Conservation (phyloP, 108 stramenopile genomes). For the Licmophora abbreviata region DNA sequence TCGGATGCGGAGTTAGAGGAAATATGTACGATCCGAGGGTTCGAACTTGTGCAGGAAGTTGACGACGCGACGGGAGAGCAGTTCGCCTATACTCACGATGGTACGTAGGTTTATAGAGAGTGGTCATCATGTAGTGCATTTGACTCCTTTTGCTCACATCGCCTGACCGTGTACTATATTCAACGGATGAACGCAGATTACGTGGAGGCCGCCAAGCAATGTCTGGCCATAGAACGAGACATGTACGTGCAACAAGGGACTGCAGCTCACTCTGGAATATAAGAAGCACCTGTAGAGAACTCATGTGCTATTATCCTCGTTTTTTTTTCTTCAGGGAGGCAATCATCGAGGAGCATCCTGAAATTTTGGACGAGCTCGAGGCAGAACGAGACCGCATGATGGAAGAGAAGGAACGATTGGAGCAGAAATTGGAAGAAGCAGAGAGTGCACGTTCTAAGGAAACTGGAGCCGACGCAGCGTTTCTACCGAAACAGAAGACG, state of each 20-base stretch:
- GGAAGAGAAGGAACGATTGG: conserved; percentile 35
- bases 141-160: too few relatives aligned
- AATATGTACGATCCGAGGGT: conserved; percentile 70
- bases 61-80: conserved; percentile 28
- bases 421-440: conserved; percentile 24
- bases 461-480: conserved; percentile 10
- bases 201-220: conserved; percentile 74
- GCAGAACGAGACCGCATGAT: conserved; percentile 62
- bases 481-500: conserved; percentile 5
- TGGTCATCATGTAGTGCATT: too few relatives aligned
- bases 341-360: conserved; percentile 57
- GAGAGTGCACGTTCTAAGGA: conserved; percentile 6
- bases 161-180: too few relatives aligned
- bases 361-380: conserved; percentile 56
- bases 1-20: conserved; percentile 57
- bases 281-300: background rate
- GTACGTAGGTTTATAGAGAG: too few relatives aligned
- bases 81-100: conserved; percentile 40
- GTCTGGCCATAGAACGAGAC: conserved; percentile 70
- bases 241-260: conserved; percentile 32
- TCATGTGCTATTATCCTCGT: background rate
- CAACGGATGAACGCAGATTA: too few relatives aligned
- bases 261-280: background rate
- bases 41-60: conserved; percentile 45
- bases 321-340: conserved; percentile 39